These are phyloP conservation scores for Lepidium campestre DNA, from an alignment of 441 rosid species.

Conservation along the genomic window DNA sequence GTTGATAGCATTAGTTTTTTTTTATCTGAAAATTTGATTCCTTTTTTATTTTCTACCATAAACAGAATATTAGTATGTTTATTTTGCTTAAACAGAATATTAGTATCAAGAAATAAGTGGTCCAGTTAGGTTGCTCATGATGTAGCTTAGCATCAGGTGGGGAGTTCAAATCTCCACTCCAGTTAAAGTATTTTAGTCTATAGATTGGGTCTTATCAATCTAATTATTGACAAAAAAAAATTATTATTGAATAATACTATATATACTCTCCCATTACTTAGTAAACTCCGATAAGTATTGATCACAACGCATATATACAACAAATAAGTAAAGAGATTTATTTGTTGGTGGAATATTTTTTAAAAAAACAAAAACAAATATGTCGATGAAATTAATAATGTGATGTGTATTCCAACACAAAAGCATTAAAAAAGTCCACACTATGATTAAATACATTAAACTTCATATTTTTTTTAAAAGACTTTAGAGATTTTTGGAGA, in stretches of 20 bases:
- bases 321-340: slow-evolving; percentile 6
- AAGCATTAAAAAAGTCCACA: slow-evolving; percentile 15
- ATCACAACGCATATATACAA: background rate
- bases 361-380: background rate
- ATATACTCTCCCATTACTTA: background rate
- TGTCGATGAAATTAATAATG: slow-evolving; percentile 2
- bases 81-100: background rate
- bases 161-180: too few relatives aligned
- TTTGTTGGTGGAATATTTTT: background rate
- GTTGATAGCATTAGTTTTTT: background rate
- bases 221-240: too few relatives aligned
- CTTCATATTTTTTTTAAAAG: background rate
- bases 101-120: too few relatives aligned
- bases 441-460: background rate
- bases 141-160: too few relatives aligned
- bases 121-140: too few relatives aligned
- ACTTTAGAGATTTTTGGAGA: background rate
- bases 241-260: background rate
- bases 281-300: background rate
- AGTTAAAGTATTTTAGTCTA: too few relatives aligned
- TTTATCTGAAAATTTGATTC: background rate
- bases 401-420: slow-evolving; percentile 19
- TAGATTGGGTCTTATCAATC: too few relatives aligned
- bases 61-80: background rate
- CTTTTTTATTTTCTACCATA: background rate